Conservation (phyloP, 2,329 filamentous ascomycete genomes). For the Epichloe scottii region DNA sequence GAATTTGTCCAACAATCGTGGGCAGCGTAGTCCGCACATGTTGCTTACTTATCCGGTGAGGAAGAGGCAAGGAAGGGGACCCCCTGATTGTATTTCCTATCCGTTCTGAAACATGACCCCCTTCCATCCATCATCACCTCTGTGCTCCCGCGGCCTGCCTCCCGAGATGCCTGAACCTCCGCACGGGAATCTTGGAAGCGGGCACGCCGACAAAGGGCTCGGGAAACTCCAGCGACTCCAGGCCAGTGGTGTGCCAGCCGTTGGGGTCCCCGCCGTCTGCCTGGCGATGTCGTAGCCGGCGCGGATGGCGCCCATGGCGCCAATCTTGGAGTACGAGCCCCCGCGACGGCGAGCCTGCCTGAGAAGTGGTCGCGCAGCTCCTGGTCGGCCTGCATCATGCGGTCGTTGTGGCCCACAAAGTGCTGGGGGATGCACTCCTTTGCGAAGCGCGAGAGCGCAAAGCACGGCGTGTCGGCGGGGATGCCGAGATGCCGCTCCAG, state of each 20-base stretch:
- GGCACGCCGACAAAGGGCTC: conserved; percentile 15
- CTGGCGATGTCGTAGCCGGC: conserved; percentile 23
- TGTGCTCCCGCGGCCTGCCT: not conserved
- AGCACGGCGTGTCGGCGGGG: conserved; percentile 40
- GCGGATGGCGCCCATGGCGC: conserved; percentile 38
- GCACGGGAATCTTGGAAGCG: conserved; percentile 15
- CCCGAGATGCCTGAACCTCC: conserved; percentile 10
- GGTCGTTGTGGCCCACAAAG: conserved; percentile 58
- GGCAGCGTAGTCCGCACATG: too few species aligned
- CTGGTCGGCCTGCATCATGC: conserved; percentile 44
- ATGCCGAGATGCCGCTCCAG: conserved; percentile 67
- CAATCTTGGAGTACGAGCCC: conserved; percentile 39
- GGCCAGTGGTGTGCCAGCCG: conserved; percentile 16
- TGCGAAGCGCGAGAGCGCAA: conserved; percentile 46
- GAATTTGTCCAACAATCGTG: too few species aligned
- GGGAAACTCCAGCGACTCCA: conserved; percentile 15
- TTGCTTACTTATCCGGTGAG: too few species aligned
- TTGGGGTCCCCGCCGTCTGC: conserved; percentile 8
- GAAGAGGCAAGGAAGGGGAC: too few species aligned
- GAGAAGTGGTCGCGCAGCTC: conserved; percentile 44
- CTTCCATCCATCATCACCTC: not conserved
- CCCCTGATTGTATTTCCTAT: not conserved
- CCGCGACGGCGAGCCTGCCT: conserved; percentile 51
- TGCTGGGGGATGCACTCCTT: conserved; percentile 84
- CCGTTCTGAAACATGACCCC: not conserved